Conservation (phyloP, 2,329 filamentous ascomycete genomes). For the Thelonectria blattea region DNA sequence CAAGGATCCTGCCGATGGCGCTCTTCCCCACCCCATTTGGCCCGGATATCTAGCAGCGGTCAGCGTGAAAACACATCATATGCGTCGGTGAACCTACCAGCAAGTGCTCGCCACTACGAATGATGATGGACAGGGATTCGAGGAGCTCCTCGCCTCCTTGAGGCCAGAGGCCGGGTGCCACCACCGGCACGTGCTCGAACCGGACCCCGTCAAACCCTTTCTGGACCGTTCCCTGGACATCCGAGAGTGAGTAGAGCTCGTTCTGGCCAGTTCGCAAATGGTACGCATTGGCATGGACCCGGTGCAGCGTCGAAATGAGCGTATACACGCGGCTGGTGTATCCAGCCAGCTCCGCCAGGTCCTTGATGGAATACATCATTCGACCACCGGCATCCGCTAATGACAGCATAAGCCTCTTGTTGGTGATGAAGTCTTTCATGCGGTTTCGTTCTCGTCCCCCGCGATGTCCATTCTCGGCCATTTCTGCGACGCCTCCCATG, state of each 20-base stretch:
- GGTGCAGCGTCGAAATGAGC: constrained; percentile 90
- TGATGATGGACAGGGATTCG: constrained; percentile 85
- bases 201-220: constrained; percentile 94
- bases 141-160: constrained; percentile 90
- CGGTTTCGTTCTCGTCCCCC: constrained; percentile 76
- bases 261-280: constrained; percentile 68
- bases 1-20: constrained; percentile 84
- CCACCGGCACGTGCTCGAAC: constrained; percentile 89
- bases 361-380: constrained; percentile 99
- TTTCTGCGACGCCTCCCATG: constrained; percentile 74
- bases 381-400: constrained; percentile 93
- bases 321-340: constrained; percentile 97
- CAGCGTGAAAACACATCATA: constrained; percentile 13
- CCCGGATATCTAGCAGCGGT: constrained; percentile 72
- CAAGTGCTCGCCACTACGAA: constrained; percentile 89
- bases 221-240: constrained; percentile 92
- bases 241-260: constrained; percentile 87
- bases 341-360: constrained; percentile 91
- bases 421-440: constrained; percentile 99
- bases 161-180: constrained; percentile 87
- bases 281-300: constrained; percentile 91
- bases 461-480: constrained; percentile 57
- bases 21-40: constrained; percentile 95
- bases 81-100: constrained; percentile 55
- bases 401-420: constrained; percentile 97